Percentiles rank a stretch among this genome's conserved stretches.
phyloP scores from a whole-genome alignment of 164 flowering plant species.

The Saururus chinensis region DNA sequence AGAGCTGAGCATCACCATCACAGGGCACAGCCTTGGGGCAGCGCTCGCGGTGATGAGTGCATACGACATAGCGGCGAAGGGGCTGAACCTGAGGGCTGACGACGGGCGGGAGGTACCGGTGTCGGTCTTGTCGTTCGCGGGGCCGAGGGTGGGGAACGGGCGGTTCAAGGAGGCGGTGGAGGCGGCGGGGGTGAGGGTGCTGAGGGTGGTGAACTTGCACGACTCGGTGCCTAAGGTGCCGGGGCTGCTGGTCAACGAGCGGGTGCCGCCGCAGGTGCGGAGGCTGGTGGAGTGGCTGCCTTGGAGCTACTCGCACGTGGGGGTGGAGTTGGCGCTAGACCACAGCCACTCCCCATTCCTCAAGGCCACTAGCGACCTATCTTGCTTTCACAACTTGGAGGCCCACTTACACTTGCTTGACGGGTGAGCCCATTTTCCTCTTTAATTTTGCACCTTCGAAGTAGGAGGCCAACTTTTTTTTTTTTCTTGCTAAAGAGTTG shows the following conservation, averaged over 20 bases:
- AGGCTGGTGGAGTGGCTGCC: conserved; percentile 40
- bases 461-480: too few relatives aligned
- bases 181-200: conserved; percentile 50
- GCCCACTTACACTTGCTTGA: conserved; percentile 55
- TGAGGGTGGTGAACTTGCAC: conserved; percentile 57
- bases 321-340: conserved; percentile 52
- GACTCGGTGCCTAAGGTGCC: conserved; percentile 74
- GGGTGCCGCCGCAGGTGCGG: conserved; percentile 31
- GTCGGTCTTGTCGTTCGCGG: conserved; percentile 53
- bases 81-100: conserved; percentile 19
- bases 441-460: too few relatives aligned
- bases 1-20: conserved; percentile 50
- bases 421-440: conserved; percentile 5
- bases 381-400: conserved; percentile 53
- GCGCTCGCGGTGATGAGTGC: conserved; percentile 58
- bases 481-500: too few relatives aligned
- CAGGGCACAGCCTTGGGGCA: conserved; percentile 67
- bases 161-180: conserved; percentile 64
- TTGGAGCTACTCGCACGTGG: conserved; percentile 83
- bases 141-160: conserved; percentile 75
- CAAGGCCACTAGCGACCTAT: conserved; percentile 23
- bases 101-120: conserved; percentile 26
- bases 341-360: conserved; percentile 44
- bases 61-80: conserved; percentile 62
- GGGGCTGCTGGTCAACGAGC: conserved; percentile 62